Evolutionary conservation across 495 filamentous ascomycete species (phyloP).

Genomic region (Cryomyces minteri): DNA sequence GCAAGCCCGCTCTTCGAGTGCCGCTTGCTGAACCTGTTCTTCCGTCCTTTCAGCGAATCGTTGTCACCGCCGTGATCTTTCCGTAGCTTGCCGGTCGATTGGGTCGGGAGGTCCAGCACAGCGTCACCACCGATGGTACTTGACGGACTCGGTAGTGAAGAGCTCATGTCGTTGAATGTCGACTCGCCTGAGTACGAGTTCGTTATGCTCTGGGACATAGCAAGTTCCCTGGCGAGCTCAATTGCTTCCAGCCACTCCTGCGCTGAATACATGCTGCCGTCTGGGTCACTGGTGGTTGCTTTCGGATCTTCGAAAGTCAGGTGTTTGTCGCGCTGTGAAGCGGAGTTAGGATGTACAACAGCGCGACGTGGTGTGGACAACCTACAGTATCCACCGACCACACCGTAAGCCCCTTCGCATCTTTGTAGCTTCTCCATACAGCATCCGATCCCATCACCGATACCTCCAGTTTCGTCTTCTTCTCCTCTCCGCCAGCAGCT

Average conservation of each 20-base stretch:
- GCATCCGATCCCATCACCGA: conserved; percentile 56
- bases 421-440: conserved; percentile 57
- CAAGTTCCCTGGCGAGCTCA: conserved; percentile 66
- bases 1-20: conserved; percentile 82
- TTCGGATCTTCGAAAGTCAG: conserved; percentile 87
- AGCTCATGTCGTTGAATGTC: conserved; percentile 51
- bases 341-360: conserved; percentile 2
- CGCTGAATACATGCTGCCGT: conserved; percentile 30
- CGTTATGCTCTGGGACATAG: conserved; percentile 45
- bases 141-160: conserved; percentile 52
- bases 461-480: conserved; percentile 83
- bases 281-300: conserved; percentile 26
- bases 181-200: conserved; percentile 52
- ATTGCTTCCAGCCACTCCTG: conserved; percentile 82
- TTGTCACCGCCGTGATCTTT: conserved; percentile 23
- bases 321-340: conserved; percentile 60
- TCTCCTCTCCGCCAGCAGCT: conserved; percentile 88
- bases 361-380: conserved; percentile 3
- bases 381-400: conserved; percentile 93
- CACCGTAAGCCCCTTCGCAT: conserved; percentile 63
- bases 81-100: conserved; percentile 3
- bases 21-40: conserved; percentile 65
- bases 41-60: conserved; percentile 43
- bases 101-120: neutral
- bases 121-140: conserved; percentile 43